Evolutionary conservation across 2,329 filamentous ascomycete species (phyloP), one percentile per base, ranked within the genome.

Genomic region (Claviceps quebecensis): DNA sequence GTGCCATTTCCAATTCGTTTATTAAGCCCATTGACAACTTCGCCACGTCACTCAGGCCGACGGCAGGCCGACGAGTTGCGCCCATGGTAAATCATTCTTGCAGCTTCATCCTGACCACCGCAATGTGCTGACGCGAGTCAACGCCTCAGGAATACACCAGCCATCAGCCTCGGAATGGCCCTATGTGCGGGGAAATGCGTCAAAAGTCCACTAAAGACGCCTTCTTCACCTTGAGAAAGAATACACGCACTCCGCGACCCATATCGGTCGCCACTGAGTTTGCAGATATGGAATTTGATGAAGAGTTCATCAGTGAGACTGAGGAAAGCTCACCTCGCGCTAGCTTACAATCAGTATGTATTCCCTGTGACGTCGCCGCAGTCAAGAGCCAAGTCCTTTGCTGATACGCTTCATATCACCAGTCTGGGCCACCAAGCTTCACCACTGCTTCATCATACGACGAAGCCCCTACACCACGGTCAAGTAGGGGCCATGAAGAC

Each of bases 381-480:
- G 16, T 1, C 47, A 16, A 23, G 36, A 17, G 23, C 23, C 26
- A 9, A 23, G 17, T 5, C 7, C 17, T 39, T 41, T 46, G 41
- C 55, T 62, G 39, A 59, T 53, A 38, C 34, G 7, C 6, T 16
- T 52, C n/a, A 6, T 17, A 5, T 7, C n/a, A 16, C 17, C 36
- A 89, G 85, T 75, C 78, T 55, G 77, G 76, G 59, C 78, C 86
- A 60, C 80, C 80, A 54, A 94, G 87, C 71, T 81, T 90, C 63
- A 91, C 87, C 3, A 95, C 90, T 2, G 74, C 93, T 39, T 95
- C 89, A 6, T 91, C 87, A 1, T 89, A 86, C 60, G 88, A 94
- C 61, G 89, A 95, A 64, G 76, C 83, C 3, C 80, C 80, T 34
- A 95, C 90, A 26, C 90, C 90, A 17, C 77, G 80, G 55, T 84